phyloP scores from a whole-genome alignment of 2,329 filamentous ascomycete genomes.

The Hysterium pulicare region DNA sequence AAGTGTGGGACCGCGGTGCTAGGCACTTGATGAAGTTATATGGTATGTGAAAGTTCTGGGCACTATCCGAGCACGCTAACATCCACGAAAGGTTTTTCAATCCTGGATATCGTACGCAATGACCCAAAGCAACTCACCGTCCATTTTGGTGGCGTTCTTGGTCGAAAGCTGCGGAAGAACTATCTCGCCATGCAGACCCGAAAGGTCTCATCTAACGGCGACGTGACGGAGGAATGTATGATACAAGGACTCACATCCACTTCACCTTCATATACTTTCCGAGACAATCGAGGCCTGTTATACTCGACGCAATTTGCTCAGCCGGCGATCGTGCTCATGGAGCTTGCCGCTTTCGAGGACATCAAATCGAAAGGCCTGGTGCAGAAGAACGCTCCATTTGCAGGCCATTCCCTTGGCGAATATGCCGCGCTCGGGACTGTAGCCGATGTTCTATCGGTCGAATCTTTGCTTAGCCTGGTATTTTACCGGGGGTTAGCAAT shows the following conservation, averaged over 20 bases:
- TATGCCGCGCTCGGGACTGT: constrained; percentile 14
- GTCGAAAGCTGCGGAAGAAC: constrained; percentile 30
- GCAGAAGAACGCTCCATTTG: constrained; percentile 5
- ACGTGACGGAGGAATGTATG: constrained; percentile 1
- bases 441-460: constrained; percentile 14
- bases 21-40: constrained; percentile 30
- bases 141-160: constrained; percentile 36
- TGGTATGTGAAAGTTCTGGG: too few relatives aligned
- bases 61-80: neutral
- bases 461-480: constrained; percentile 13
- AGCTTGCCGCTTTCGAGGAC: constrained; percentile 10
- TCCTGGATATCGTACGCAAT: constrained; percentile 36
- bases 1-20: constrained; percentile 55
- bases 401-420: constrained; percentile 16
- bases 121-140: constrained; percentile 39
- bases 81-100: constrained; percentile 28
- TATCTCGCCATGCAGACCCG: constrained; percentile 26
- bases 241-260: neutral
- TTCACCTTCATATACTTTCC: constrained; percentile 15
- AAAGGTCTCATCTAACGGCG: constrained; percentile 5
- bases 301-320: constrained; percentile 22
- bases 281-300: constrained; percentile 12
- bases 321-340: constrained; percentile 14
- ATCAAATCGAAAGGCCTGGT: constrained; percentile 9
- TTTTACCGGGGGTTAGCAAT: constrained; percentile 19